Conservation (phyloP, 2,329 filamentous ascomycete species). For the Venturia effusa region DNA sequence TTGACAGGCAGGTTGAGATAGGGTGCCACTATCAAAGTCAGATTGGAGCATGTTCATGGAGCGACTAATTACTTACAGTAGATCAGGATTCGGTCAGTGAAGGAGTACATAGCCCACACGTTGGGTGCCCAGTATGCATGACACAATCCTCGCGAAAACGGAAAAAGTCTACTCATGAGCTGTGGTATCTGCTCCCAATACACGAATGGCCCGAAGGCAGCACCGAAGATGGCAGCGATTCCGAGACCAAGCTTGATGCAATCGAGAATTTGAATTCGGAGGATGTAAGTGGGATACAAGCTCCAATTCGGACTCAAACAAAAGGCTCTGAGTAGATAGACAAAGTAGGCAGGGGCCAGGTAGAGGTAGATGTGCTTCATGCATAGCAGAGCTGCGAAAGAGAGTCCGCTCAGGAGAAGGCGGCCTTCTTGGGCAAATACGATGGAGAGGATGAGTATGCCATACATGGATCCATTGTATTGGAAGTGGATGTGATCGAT, state of each 20-base stretch:
- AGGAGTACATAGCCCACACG: constrained; percentile 93
- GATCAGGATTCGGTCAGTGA: constrained; percentile 74
- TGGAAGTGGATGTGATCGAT: constrained; percentile 99
- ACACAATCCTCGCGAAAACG: constrained; percentile 85
- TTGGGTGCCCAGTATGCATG: constrained; percentile 99
- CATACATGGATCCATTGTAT: constrained; percentile 97
- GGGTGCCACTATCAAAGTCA: constrained; percentile 52
- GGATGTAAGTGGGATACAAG: constrained; percentile 41
- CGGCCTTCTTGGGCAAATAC: constrained; percentile 68
- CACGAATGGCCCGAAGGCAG: constrained; percentile 85
- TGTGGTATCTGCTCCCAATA: constrained; percentile 74
- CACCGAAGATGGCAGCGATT: constrained; percentile 58
- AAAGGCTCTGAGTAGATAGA: constrained; percentile 81
- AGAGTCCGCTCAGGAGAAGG: constrained; percentile 64
- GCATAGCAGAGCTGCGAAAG: constrained; percentile 79
- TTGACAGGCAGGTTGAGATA: constrained; percentile 66
- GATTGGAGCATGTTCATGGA: constrained; percentile 60
- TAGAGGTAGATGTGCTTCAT: constrained; percentile 99
- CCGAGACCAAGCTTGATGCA: constrained; percentile 71
- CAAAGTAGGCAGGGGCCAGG: constrained; percentile 88
- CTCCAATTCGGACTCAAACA: constrained; percentile 59
- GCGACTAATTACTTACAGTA: constrained; percentile 52
- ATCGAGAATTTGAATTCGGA: constrained; percentile 67
- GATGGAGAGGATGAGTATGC: constrained; percentile 75
- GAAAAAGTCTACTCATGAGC: constrained; percentile 74